A percentile compares a stretch with the other conserved stretches of the same genome.
These are phyloP conservation scores for Colletotrichum eremochloae DNA, from an alignment of 2,329 filamentous ascomycete genomes.

Conservation along the genomic window DNA sequence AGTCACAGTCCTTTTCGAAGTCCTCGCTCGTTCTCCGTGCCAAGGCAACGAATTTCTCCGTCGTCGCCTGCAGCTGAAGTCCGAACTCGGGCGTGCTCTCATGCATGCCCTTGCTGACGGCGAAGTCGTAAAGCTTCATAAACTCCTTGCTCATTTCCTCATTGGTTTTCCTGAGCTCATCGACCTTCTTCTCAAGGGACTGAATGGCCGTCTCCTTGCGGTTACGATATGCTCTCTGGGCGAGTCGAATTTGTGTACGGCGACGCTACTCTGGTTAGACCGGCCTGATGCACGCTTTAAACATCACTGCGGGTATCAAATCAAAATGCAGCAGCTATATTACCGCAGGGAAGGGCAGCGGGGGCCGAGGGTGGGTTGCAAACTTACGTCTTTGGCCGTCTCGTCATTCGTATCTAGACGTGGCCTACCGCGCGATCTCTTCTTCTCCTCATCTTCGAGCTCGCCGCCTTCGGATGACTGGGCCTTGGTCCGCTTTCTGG, in stretches of 20 bases:
- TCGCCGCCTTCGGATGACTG: slow-evolving; percentile 46
- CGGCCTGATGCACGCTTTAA: neutral
- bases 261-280: slow-evolving; percentile 70
- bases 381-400: slow-evolving; percentile 81
- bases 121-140: slow-evolving; percentile 73
- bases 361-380: slow-evolving; percentile 27
- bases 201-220: slow-evolving; percentile 87
- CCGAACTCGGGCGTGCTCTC: slow-evolving; percentile 69
- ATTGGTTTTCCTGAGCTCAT: slow-evolving; percentile 76
- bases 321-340: neutral
- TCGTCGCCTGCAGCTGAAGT: slow-evolving; percentile 68
- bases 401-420: slow-evolving; percentile 82
- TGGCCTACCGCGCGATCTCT: slow-evolving; percentile 79
- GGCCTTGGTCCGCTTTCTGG: slow-evolving; percentile 51
- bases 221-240: slow-evolving; percentile 86
- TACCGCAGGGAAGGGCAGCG: slow-evolving; percentile 10
- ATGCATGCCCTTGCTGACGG: slow-evolving; percentile 69
- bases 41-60: slow-evolving; percentile 69
- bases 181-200: slow-evolving; percentile 77
- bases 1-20: slow-evolving; percentile 50
- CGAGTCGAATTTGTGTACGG: slow-evolving; percentile 87
- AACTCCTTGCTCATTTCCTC: slow-evolving; percentile 82
- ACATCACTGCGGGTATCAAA: neutral
- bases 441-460: slow-evolving; percentile 62
- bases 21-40: slow-evolving; percentile 61